phyloP scores from a whole-genome alignment of 2,329 filamentous ascomycete species.

The Boeremia exigua region DNA sequence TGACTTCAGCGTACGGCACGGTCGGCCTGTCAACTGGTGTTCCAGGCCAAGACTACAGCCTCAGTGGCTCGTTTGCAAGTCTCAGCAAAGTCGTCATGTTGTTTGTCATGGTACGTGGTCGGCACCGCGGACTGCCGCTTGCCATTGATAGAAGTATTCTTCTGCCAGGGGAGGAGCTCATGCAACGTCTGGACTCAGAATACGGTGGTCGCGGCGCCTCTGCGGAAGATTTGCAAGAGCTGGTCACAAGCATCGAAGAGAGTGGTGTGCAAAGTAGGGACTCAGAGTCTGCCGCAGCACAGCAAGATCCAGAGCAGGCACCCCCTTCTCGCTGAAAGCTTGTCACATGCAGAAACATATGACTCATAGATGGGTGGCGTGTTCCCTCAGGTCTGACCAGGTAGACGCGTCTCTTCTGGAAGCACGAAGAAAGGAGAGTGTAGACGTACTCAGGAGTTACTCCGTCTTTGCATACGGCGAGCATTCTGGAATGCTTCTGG shows the following conservation, averaged over 20 bases:
- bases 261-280: constrained; percentile 15
- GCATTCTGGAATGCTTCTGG: constrained; percentile 7
- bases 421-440: constrained; percentile 5
- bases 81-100: constrained; percentile 65
- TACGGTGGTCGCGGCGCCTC: constrained; percentile 27
- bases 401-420: neutral
- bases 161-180: constrained; percentile 41
- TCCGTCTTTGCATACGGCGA: constrained; percentile 20
- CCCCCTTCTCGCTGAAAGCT: neutral
- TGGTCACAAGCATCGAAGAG: constrained; percentile 23
- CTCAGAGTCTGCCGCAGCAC: constrained; percentile 5
- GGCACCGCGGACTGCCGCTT: constrained; percentile 38
- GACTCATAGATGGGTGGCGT: neutral
- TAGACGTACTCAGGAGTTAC: constrained; percentile 2
- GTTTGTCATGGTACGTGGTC: constrained; percentile 59
- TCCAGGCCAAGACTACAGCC: constrained; percentile 61
- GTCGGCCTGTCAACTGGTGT: constrained; percentile 67
- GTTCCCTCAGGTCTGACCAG: neutral
- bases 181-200: constrained; percentile 43
- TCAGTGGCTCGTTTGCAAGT: constrained; percentile 61
- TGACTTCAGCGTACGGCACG: constrained; percentile 64
- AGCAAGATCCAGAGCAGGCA: constrained; percentile 21
- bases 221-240: constrained; percentile 23
- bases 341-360: neutral
- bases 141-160: constrained; percentile 42